Percentiles rank a stretch among this genome's conserved stretches.
phyloP scores from a whole-genome alignment of 805 yeast genomes.

The Debaryomyces castellii region DNA sequence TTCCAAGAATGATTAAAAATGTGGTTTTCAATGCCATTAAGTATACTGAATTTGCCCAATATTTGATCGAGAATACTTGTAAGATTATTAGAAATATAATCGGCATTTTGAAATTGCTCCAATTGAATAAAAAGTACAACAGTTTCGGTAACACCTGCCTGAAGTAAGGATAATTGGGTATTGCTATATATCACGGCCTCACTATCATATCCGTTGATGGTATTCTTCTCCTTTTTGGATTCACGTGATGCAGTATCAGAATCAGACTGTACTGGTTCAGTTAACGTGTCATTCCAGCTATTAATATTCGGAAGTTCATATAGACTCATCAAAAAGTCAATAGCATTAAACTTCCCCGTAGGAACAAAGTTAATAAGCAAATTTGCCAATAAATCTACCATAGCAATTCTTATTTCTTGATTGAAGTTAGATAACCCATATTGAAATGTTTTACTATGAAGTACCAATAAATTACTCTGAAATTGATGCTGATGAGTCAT shows the following conservation, averaged over 20 bases:
- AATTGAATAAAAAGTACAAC: conserved; percentile 37
- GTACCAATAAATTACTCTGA: conserved; percentile 27
- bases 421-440: conserved; percentile 31
- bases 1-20: conserved; percentile 34
- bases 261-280: conserved; percentile 17
- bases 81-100: conserved; percentile 30
- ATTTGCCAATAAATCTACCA: conserved; percentile 34
- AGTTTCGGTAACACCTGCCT: conserved; percentile 33
- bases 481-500: conserved; percentile 40
- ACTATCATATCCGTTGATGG: conserved; percentile 22
- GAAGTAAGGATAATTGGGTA: conserved; percentile 20
- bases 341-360: conserved; percentile 35
- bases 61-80: conserved; percentile 27
- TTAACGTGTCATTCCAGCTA: conserved; percentile 27
- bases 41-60: conserved; percentile 27
- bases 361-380: conserved; percentile 36
- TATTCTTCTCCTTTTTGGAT: conserved; percentile 20
- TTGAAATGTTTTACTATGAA: conserved; percentile 29
- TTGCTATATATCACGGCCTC: conserved; percentile 21
- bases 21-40: conserved; percentile 20
- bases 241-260: conserved; percentile 11
- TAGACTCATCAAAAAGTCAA: conserved; percentile 32
- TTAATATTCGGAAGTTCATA: conserved; percentile 32
- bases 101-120: conserved; percentile 39
- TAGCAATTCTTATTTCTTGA: conserved; percentile 36